phyloP scores from a whole-genome alignment of 176 grass and related monocot genomes.

The Oryza glaberrima region DNA sequence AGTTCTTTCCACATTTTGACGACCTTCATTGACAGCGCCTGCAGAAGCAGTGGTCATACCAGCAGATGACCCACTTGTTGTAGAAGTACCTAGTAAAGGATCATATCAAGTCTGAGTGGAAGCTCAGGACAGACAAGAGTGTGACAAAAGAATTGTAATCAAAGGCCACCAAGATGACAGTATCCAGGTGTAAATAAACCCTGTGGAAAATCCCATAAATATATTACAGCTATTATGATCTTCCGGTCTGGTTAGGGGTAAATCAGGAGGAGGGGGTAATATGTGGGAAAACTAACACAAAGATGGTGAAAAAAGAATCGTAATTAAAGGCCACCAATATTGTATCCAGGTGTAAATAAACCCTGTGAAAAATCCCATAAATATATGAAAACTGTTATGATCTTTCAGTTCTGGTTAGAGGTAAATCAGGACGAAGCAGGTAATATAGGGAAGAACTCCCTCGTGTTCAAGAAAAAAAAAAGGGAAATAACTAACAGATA shows the following conservation, averaged over 20 bases:
- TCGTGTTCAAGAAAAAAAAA: no score
- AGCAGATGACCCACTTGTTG: slow-evolving; percentile 49
- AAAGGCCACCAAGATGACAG: background rate
- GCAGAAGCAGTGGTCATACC: slow-evolving; percentile 37
- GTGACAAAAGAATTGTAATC: background rate
- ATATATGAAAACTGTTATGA: background rate
- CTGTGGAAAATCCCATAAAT: background rate
- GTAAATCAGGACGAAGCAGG: background rate
- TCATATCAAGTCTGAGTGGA: slow-evolving; percentile 17
- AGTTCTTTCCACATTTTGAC: slow-evolving; percentile 48
- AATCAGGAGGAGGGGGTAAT: background rate
- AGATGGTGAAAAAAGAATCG: background rate
- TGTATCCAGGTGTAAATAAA: background rate
- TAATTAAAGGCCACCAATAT: slow-evolving; percentile 4
- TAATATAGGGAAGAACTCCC: no score
- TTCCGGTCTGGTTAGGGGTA: background rate
- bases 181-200: background rate
- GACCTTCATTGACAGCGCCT: slow-evolving; percentile 17
- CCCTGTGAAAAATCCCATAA: background rate
- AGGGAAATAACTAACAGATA: background rate
- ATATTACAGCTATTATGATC: background rate
- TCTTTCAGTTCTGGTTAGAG: background rate
- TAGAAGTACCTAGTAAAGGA: slow-evolving; percentile 47
- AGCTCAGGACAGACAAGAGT: slow-evolving; percentile 1
- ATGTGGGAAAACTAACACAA: no score